Conservation (phyloP, 371 early-diverging fungal genomes). For the Saksenaea vasiformis region DNA sequence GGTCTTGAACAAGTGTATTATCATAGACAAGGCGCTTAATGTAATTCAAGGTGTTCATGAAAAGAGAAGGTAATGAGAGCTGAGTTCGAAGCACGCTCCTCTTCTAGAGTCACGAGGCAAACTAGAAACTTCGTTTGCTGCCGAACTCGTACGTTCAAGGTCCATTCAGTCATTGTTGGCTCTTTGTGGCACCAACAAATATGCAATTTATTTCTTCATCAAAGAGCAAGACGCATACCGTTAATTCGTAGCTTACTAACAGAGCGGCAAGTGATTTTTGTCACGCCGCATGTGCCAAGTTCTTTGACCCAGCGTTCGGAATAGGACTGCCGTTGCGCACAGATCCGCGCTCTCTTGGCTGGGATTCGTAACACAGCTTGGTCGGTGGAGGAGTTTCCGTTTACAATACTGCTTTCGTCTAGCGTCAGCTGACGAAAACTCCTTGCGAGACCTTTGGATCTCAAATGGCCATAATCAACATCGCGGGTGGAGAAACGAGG, state of each 20-base stretch:
- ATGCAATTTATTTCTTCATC: neutral
- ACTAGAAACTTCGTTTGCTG: no score
- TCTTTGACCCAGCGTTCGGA: neutral
- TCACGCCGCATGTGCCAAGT: neutral
- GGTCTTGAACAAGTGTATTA: neutral
- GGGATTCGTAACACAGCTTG: neutral
- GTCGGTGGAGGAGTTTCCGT: neutral
- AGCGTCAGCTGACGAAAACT: neutral
- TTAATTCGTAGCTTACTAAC: neutral
- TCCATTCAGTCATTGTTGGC: neutral
- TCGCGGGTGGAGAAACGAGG: neutral
- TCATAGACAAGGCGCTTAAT: neutral
- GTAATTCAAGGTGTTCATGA: neutral
- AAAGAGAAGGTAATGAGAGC: no score
- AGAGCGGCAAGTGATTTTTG: slow-evolving; percentile 2
- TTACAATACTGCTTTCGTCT: neutral
- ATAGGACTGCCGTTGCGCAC: neutral
- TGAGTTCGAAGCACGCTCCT: no score
- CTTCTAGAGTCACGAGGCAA: no score
- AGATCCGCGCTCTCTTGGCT: neutral
- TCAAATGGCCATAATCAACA: neutral
- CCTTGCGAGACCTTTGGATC: neutral
- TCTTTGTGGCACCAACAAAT: neutral
- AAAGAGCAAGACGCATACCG: neutral
- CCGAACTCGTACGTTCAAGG: no score